Conservation (phyloP, 805 yeast species). For the Kazachstania taianensis region DNA sequence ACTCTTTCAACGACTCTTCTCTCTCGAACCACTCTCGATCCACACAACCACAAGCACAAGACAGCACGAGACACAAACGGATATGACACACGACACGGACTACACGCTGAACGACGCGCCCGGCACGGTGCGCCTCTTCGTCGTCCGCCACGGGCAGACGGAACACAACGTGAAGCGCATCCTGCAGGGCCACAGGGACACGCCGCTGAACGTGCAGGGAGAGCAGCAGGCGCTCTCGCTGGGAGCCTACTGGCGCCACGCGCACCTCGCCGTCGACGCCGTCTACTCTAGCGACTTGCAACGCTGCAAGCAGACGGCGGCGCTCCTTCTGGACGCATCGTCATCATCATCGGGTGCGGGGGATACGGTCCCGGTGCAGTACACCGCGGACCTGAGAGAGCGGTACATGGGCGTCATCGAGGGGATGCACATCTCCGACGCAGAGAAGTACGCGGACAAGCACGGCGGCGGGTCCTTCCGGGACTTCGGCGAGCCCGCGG, state of each 20-base stretch:
- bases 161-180: constrained; percentile 58
- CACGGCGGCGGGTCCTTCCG: constrained; percentile 48
- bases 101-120: constrained; percentile 28
- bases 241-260: constrained; percentile 35
- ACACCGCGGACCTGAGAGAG: constrained; percentile 49
- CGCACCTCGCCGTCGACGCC: constrained; percentile 25
- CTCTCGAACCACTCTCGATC: neutral
- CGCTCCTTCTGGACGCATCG: constrained; percentile 28
- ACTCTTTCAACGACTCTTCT: neutral
- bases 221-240: constrained; percentile 45
- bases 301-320: constrained; percentile 53
- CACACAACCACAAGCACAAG: neutral
- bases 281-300: constrained; percentile 34
- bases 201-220: constrained; percentile 55
- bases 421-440: constrained; percentile 63
- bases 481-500: constrained; percentile 54
- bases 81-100: neutral
- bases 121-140: constrained; percentile 38
- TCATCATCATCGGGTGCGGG: too few species aligned
- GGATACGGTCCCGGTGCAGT: constrained; percentile 19
- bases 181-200: constrained; percentile 69
- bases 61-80: neutral
- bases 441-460: constrained; percentile 38
- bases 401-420: constrained; percentile 71
- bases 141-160: constrained; percentile 81